phyloP scores from a whole-genome alignment of 163 green algal genomes.

The Scenedesmus sp. region DNA sequence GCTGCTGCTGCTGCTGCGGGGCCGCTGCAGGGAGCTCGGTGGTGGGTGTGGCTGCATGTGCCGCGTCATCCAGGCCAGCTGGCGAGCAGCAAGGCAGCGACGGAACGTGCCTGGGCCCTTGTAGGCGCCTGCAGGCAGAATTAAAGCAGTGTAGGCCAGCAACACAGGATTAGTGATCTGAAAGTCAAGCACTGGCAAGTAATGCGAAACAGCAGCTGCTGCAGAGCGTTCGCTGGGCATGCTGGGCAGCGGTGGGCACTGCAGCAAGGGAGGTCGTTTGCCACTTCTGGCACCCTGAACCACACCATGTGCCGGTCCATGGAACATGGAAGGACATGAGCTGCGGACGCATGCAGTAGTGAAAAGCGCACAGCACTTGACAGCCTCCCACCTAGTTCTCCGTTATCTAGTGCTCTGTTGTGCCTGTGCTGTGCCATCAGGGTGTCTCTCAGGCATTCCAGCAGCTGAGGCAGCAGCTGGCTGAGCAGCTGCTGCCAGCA shows the following conservation, averaged over 20 bases:
- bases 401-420: background rate
- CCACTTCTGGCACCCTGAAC: too few species aligned
- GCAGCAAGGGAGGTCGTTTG: too few species aligned
- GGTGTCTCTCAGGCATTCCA: slow-evolving; percentile 24
- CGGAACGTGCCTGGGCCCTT: slow-evolving; percentile 59
- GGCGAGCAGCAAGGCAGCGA: slow-evolving; percentile 61
- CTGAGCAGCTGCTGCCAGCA: background rate
- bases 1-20: background rate
- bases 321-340: too few species aligned
- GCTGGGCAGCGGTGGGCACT: too few species aligned
- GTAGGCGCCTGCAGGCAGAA: slow-evolving; percentile 13
- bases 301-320: too few species aligned
- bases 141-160: background rate
- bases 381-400: background rate
- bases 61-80: slow-evolving; percentile 65
- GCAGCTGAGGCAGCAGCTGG: slow-evolving; percentile 26
- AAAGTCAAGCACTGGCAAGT: background rate
- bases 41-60: slow-evolving; percentile 42
- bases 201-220: background rate
- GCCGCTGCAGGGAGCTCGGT: slow-evolving; percentile 3
- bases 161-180: too few species aligned
- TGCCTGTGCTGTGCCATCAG: slow-evolving; percentile 44
- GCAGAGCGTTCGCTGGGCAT: background rate
- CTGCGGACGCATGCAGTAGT: too few species aligned
- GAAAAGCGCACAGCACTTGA: too few species aligned